Evolutionary conservation across 1,284 basidiomycete species (phyloP).

Genomic region (Sporisorium exsertum): DNA sequence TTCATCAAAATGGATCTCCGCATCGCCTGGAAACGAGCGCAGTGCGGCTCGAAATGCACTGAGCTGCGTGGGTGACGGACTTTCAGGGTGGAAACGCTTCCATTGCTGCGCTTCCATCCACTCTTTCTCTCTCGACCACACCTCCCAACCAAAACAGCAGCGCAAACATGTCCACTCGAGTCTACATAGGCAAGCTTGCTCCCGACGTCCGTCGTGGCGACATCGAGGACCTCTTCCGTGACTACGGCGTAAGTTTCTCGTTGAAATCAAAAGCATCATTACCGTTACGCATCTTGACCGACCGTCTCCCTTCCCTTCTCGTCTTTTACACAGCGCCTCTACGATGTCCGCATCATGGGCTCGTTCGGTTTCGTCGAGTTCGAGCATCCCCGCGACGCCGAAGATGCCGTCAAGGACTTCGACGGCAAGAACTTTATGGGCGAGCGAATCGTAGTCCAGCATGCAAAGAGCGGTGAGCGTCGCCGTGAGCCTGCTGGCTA

Average conservation of each 20-base stretch:
- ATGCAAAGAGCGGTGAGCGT: slow-evolving; percentile 59
- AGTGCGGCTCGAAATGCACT: background rate
- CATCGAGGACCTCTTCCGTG: slow-evolving; percentile 66
- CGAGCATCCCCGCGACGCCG: slow-evolving; percentile 66
- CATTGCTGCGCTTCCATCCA: slow-evolving; percentile 14
- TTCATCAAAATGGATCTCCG: background rate
- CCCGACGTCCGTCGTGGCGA: slow-evolving; percentile 61
- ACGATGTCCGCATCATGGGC: slow-evolving; percentile 67
- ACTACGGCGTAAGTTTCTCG: slow-evolving; percentile 59
- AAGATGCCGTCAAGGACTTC: slow-evolving; percentile 66
- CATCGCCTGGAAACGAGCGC: background rate
- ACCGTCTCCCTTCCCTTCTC: background rate
- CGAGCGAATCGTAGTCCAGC: slow-evolving; percentile 66
- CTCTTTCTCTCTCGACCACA: background rate
- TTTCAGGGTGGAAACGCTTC: no score
- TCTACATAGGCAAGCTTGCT: slow-evolving; percentile 66
- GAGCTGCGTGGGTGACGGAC: no score
- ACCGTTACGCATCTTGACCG: background rate
- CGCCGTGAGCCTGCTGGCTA: slow-evolving; percentile 52
- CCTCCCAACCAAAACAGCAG: background rate
- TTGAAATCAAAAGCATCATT: no score
- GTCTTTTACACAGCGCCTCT: slow-evolving; percentile 29
- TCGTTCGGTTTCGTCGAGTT: slow-evolving; percentile 67
- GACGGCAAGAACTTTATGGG: slow-evolving; percentile 67
- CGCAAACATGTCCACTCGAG: slow-evolving; percentile 54